Conservation (phyloP, 306 rosid species). For the Pyrus communis region DNA sequence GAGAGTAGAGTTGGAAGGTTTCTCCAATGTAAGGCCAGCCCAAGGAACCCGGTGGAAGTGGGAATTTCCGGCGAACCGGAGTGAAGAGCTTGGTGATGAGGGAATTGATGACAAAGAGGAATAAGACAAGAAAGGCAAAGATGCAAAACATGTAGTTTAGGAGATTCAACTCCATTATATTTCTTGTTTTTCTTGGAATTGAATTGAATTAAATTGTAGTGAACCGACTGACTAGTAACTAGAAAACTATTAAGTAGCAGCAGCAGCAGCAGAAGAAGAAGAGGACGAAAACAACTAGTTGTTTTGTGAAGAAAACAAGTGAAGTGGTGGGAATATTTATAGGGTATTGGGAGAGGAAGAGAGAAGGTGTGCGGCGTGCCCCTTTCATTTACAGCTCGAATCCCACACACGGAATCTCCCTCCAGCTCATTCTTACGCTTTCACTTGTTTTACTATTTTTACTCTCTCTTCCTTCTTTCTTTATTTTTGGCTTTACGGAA, state of each 20-base stretch:
- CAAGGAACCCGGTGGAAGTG: conserved; percentile 83
- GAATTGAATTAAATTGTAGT: no score
- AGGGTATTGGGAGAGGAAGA: conserved; percentile 16
- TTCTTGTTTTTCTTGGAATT: background rate
- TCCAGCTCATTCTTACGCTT: conserved; percentile 44
- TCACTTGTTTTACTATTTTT: background rate
- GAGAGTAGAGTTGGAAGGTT: conserved; percentile 90
- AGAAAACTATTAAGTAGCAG: background rate
- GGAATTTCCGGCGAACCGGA: conserved; percentile 22
- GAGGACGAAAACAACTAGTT: background rate
- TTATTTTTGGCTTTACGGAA: background rate
- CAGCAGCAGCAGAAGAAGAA: background rate
- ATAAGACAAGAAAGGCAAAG: conserved; percentile 13
- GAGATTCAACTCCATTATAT: background rate
- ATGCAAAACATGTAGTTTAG: conserved; percentile 4
- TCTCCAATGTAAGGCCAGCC: conserved; percentile 89
- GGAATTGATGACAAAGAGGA: conserved; percentile 19
- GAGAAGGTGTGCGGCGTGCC: conserved; percentile 5
- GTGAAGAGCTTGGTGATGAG: conserved; percentile 27
- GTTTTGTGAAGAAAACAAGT: background rate
- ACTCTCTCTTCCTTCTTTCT: background rate
- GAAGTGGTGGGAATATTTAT: conserved; percentile 2
- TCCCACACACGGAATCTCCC: conserved; percentile 57
- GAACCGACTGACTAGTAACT: background rate
- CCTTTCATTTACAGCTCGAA: conserved; percentile 53